Percentiles rank a stretch among this genome's conserved stretches.
These are phyloP conservation scores for Blastocystis sp. DNA, from an alignment of 352 stramenopile genomes.

Conservation along the genomic window DNA sequence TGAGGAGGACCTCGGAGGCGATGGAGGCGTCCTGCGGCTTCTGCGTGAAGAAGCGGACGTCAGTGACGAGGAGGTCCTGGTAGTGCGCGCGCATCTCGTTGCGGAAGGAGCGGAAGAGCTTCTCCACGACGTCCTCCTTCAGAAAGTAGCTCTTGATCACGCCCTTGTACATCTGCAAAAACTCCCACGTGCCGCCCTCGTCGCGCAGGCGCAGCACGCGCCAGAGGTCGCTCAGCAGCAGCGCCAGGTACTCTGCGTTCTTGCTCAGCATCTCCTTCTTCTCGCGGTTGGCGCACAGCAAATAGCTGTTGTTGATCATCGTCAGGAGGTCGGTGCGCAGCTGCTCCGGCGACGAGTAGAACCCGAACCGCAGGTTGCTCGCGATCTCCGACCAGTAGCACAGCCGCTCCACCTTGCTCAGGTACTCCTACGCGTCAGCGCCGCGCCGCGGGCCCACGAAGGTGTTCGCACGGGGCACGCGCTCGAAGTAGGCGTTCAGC, in stretches of 20 bases:
- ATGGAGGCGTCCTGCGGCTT: background rate
- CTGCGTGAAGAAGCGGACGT: background rate
- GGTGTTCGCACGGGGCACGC: background rate
- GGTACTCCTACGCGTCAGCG: slow-evolving; percentile 38
- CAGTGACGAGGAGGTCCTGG: background rate
- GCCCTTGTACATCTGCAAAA: slow-evolving; percentile 16
- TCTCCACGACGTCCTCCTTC: slow-evolving; percentile 58
- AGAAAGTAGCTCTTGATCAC: slow-evolving; percentile 15
- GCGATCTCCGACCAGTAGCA: slow-evolving; percentile 18
- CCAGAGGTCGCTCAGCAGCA: slow-evolving; percentile 34
- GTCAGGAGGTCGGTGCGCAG: slow-evolving; percentile 1
- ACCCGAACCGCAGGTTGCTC: background rate
- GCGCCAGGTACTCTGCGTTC: background rate
- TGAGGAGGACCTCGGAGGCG: slow-evolving; percentile 4
- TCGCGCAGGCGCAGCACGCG: background rate
- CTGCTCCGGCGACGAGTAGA: slow-evolving; percentile 14
- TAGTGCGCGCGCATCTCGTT: slow-evolving; percentile 6
- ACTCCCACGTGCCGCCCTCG: slow-evolving; percentile 12
- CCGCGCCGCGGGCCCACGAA: background rate
- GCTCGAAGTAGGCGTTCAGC: background rate
- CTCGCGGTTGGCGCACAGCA: background rate
- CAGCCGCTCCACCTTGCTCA: slow-evolving; percentile 61
- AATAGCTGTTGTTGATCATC: slow-evolving; percentile 41
- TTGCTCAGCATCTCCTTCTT: slow-evolving; percentile 12
- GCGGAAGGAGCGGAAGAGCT: slow-evolving; percentile 38